Base-by-base conservation (phyloP, 176 grass and related monocot species). In the Poa annua region DNA sequence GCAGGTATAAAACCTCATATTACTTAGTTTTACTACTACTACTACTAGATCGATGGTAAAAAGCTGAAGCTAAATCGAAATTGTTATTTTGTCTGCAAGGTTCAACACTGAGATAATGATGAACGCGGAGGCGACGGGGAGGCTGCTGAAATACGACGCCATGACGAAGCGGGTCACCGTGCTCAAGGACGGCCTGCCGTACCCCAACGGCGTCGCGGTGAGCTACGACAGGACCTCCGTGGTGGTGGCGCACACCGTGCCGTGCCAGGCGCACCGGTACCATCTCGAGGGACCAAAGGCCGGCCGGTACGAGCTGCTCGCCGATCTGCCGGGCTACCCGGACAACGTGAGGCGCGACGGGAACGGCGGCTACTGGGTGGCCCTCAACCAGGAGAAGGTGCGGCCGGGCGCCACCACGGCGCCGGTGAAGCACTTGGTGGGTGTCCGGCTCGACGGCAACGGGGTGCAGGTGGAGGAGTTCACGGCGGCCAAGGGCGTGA, bases 301-400 rank as follows among this genome's bases (percentile, higher is more conserved):
- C 2, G 83, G 78, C 19, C 33, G 17, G 14, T 72, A 47, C 3
- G 71, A 85, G 32, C 19, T 36, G 0, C 54, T 89, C 24, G 78
- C 47, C 0, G 69, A 89, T 1, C 54, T 89, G 15, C 71, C 88
- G 9, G 83, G 83, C 4, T 81, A 85, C 62, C 83, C 83, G 0
- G 78, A 89, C 44, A 89, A 81, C 29, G 41, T 89, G 12, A 76
- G 55, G 63, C 66, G 56, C 1, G 69, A 56, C 8, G 13, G 82
- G 4, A 53, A 66, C 10, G 88, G 78, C 0, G 83, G 48, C 3
- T 89, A 77, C 51, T 85, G 77, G 88, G 70, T 89, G 3, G 76
- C 81, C 0, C 69, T 89, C 14, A 50, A 53, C 66, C 50, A 21
- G 3, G 71, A 69, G 17, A 81, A 81, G 76, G 8, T 17, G 59